Evolutionary conservation across 2,329 filamentous ascomycete species (phyloP), one percentile per base, ranked within the genome.

Genomic region (Aspergillus puulaauensis): DNA sequence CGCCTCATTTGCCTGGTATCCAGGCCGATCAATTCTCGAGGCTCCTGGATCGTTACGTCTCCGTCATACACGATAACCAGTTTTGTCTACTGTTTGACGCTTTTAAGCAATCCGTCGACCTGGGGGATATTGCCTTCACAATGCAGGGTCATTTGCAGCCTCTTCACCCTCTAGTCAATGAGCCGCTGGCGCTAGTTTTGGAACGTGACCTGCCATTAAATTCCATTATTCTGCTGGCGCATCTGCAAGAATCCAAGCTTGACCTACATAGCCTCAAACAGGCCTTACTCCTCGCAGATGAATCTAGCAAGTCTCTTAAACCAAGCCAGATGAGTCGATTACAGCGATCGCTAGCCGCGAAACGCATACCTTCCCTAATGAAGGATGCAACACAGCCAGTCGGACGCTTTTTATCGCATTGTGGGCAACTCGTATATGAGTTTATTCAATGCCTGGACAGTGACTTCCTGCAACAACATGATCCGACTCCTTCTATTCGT

Each of bases 381-480:
- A 77, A 77, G 52, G 75, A 77, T 56, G 64, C 73, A 23, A 77
- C 75, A 6, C 73, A 77, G 45, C 74, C 73, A 24, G 70, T 77
- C 52, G 70, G 69, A 15, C 60, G 62, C 4, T 77, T 77, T 61
- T 62, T 78, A 31, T 71, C 69, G 21, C 70, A 74, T 41, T 76
- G 72, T 61, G 70, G 72, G 39, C 73, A 73, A 54, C 66, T 65
- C 21, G 54, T 76, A 33, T 72, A 73, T 43, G 69, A 75, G 6
- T 70, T 66, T 27, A 70, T 77, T 11, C 71, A 71, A 57, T 55
- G 58, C 11, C 44, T 74, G 27, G 67, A 72, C 50, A 55, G 64
- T 9, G 56, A 62, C n/a, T 63, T 61, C 43, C 61, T 74, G 24
- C 59, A 67, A 15, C 59, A 62, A 3, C 58, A 67, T 41, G 60